Evolutionary conservation across 257 asterid genomes (phyloP).

Genomic region (Mitragyna speciosa): DNA sequence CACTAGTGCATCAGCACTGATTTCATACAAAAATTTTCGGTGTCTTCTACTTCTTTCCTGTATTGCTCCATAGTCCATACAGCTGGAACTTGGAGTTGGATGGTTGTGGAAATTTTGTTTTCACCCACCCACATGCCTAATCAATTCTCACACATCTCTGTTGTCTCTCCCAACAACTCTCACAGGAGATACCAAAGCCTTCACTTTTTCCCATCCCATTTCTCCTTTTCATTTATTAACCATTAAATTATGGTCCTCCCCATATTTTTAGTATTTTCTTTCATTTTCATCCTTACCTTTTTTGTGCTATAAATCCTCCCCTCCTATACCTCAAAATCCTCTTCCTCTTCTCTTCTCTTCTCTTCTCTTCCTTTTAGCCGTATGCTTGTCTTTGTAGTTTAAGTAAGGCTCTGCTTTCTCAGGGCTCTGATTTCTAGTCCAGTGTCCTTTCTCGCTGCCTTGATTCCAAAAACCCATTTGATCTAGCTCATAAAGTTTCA

Average conservation of each 20-base stretch:
- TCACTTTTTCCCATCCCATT: slow-evolving; percentile 24
- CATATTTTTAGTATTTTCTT: slow-evolving; percentile 10
- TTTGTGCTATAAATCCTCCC: slow-evolving; percentile 54
- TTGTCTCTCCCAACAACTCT: slow-evolving; percentile 16
- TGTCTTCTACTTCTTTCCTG: background rate
- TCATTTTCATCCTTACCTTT: slow-evolving; percentile 20
- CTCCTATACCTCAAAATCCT: slow-evolving; percentile 34
- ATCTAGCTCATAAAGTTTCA: background rate
- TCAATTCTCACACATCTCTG: slow-evolving; percentile 9
- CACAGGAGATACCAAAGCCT: slow-evolving; percentile 37
- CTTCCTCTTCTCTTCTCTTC: slow-evolving; percentile 43
- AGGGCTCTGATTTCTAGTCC: background rate
- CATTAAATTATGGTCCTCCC: slow-evolving; percentile 8
- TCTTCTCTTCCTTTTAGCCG: slow-evolving; percentile 13
- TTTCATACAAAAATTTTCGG: background rate
- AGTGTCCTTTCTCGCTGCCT: background rate
- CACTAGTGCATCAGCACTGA: background rate
- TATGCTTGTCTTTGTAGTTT: background rate
- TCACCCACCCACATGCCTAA: slow-evolving; percentile 34
- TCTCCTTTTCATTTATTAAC: background rate
- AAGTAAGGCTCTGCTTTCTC: background rate
- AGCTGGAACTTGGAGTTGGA: slow-evolving; percentile 42
- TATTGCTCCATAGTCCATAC: slow-evolving; percentile 18
- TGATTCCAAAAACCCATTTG: slow-evolving; percentile 7
- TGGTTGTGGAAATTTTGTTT: slow-evolving; percentile 29